Evolutionary conservation across 257 asterid species (phyloP), one percentile per base, ranked within the genome.

Genomic region (Rhazya stricta): DNA sequence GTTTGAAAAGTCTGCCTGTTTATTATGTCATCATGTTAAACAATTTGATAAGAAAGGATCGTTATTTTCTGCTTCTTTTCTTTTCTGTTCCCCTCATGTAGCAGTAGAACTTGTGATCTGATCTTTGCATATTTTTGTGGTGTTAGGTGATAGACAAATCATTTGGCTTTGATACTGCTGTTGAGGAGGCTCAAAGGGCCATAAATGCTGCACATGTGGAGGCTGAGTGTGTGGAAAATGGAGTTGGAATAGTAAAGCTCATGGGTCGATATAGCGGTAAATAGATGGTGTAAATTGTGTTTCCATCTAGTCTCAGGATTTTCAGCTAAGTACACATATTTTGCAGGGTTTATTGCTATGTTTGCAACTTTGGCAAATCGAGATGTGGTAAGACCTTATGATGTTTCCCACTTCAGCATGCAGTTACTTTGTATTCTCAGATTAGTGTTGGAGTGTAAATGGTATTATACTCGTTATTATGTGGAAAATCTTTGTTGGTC

Each of bases 181-280:
- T 91, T 16, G 98, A 90, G 83, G 98, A 94, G 86, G 97, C 98
- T 83, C 98, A 94, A 80, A 83, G 97, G 74, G 98, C 98, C 73
- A 94, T 94, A 69, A 90, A 91, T 88, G 98, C 98, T 77, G 97
- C 97, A 69, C 98, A 94, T 75, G 98, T 94, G 68, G 98, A 94
- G 89, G 97, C 86, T 78, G 97, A 91, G 83, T 86, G 97, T 60
- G 85, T 89, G 45, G 97, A 92, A 74, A 94, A 94, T 84, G 97
- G 98, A 77, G 89, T 94, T 65, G 98, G 98, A 74, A 86, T 94
- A 66, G 98, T 94, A 76, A 94, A 94, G 87, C 97, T 94, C 75
- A 94, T 91, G 98, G 98, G 98, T 46, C 87, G 98, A 77, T 91
- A 94, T 81, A 88, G 97, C 77, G 98, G 98, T 91, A 82, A 75